Percentiles rank a stretch among this genome's conserved stretches.
These are phyloP conservation scores for Sporobolus alterniflorus DNA, from an alignment of 202 grass and related monocot species.

Conservation along the genomic window DNA sequence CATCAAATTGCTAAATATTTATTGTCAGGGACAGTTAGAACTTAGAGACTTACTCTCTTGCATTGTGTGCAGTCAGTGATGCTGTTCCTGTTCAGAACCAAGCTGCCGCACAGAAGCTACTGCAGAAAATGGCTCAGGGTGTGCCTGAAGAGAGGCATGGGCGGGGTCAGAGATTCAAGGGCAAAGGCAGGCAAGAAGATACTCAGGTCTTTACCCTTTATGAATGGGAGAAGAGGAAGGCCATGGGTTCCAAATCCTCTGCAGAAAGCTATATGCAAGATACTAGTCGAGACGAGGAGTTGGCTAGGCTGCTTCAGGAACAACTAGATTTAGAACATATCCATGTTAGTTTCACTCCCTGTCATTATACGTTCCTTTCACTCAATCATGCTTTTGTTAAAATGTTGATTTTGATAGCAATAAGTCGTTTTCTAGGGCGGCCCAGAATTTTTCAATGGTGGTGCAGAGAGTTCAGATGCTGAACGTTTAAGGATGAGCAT, in stretches of 20 bases:
- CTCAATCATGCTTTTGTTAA: background rate
- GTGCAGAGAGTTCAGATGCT: slow-evolving; percentile 57
- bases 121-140: slow-evolving; percentile 82
- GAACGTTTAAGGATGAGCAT: slow-evolving; percentile 76
- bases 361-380: background rate
- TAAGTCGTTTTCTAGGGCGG: slow-evolving; percentile 32
- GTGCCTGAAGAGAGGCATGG: slow-evolving; percentile 48
- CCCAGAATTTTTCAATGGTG: background rate
- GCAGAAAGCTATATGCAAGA: slow-evolving; percentile 51
- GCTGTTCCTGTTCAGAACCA: slow-evolving; percentile 96
- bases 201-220: slow-evolving; percentile 84
- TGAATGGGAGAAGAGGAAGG: slow-evolving; percentile 94
- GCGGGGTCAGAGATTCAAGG: slow-evolving; percentile 61
- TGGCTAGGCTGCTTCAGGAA: slow-evolving; percentile 80
- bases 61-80: slow-evolving; percentile 58
- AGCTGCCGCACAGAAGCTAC: slow-evolving; percentile 87
- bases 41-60: slow-evolving; percentile 18
- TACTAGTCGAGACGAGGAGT: slow-evolving; percentile 77
- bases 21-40: background rate
- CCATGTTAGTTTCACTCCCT: slow-evolving; percentile 35
- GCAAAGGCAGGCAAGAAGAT: slow-evolving; percentile 74
- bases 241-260: slow-evolving; percentile 9
- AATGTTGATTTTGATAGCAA: slow-evolving; percentile 22
- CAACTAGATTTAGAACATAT: slow-evolving; percentile 84
- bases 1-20: background rate